Conservation (phyloP, 139 green algal genomes). For the Tetradesmus lagerheimii region DNA sequence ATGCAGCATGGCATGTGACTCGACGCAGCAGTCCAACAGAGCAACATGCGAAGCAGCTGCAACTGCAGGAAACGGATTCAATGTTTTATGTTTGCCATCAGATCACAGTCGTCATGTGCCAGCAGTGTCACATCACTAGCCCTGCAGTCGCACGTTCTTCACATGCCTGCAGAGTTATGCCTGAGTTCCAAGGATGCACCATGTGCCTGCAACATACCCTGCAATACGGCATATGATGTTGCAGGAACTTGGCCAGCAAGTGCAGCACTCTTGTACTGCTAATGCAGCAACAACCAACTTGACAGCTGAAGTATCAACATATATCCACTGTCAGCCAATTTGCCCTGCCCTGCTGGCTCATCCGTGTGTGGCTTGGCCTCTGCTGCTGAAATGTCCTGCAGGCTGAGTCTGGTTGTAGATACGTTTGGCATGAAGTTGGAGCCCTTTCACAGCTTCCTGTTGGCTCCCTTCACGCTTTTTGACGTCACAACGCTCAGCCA, state of each 20-base stretch:
- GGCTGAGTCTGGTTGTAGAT: constrained; percentile 16
- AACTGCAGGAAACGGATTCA: background rate
- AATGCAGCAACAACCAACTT: too few relatives aligned
- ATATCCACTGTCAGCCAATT: background rate
- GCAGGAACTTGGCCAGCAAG: background rate
- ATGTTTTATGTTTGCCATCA: background rate
- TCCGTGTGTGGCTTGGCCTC: background rate
- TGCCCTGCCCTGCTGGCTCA: background rate
- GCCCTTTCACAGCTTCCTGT: constrained; percentile 37
- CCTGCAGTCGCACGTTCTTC: too few relatives aligned
- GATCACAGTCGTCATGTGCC: background rate
- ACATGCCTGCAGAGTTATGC: too few relatives aligned
- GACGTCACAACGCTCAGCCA: constrained; percentile 26
- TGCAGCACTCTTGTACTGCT: background rate
- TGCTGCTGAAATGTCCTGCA: background rate
- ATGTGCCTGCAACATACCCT: too few relatives aligned
- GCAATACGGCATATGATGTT: background rate
- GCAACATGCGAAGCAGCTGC: background rate
- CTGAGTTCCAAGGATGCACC: too few relatives aligned
- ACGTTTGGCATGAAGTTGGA: constrained; percentile 38
- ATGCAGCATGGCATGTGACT: too few relatives aligned
- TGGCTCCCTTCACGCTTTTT: constrained; percentile 15
- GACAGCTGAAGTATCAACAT: too few relatives aligned
- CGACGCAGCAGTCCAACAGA: background rate
- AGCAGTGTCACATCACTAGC: background rate